A percentile compares a stretch with the other conserved stretches of the same genome.
Evolutionary conservation across 495 filamentous ascomycete genomes (phyloP).

Genomic region (Hypoxylon intermedium): DNA sequence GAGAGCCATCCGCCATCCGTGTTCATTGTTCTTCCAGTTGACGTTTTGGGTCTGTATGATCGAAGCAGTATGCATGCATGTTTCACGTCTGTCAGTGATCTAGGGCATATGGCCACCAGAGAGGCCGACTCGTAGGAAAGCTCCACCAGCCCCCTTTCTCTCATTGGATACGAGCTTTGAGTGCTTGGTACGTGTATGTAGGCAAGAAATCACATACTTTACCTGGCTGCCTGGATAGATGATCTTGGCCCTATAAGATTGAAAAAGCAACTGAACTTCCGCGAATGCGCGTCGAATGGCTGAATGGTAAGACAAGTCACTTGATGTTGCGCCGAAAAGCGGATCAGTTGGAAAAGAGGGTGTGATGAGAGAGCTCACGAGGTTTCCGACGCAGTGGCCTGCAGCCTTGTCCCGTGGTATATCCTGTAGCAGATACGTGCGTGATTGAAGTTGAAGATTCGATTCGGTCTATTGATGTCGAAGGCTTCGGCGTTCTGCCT

Average conservation of each 20-base stretch:
- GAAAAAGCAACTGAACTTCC: background rate
- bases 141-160: slow-evolving; percentile 15
- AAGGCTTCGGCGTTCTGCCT: too few relatives aligned
- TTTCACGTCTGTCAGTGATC: slow-evolving; percentile 24
- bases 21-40: slow-evolving; percentile 10
- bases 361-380: slow-evolving; percentile 37
- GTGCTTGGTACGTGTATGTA: slow-evolving; percentile 1
- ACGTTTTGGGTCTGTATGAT: slow-evolving; percentile 33
- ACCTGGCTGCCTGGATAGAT: background rate
- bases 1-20: background rate
- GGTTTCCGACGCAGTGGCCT: slow-evolving; percentile 15
- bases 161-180: slow-evolving; percentile 1
- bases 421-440: background rate
- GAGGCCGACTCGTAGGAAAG: slow-evolving; percentile 13
- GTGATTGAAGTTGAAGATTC: too few relatives aligned
- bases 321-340: slow-evolving; percentile 30
- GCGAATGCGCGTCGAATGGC: slow-evolving; percentile 7
- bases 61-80: slow-evolving; percentile 36
- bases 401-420: slow-evolving; percentile 31
- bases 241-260: background rate
- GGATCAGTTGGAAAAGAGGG: slow-evolving; percentile 27
- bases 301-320: slow-evolving; percentile 25
- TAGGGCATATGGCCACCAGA: slow-evolving; percentile 15
- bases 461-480: too few relatives aligned
- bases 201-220: background rate